These are phyloP conservation scores for Cicer chorassanicum DNA, from an alignment of 306 rosid species.

Conservation along the genomic window DNA sequence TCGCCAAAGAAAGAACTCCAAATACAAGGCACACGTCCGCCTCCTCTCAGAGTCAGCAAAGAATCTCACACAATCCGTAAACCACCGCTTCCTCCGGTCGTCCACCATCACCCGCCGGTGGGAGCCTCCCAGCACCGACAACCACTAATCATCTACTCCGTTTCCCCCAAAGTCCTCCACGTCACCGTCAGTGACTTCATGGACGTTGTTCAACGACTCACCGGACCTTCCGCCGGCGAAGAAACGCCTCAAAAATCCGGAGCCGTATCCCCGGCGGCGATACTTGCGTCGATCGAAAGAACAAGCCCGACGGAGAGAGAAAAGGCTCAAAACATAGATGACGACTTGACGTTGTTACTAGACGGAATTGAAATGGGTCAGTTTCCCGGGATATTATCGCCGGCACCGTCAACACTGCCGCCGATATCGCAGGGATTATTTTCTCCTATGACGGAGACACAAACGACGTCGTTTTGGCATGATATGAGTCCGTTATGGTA, in stretches of 20 bases:
- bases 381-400: slow-evolving; percentile 75
- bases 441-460: slow-evolving; percentile 60
- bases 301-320: slow-evolving; percentile 75
- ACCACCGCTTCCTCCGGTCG: slow-evolving; percentile 62
- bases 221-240: slow-evolving; percentile 64
- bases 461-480: slow-evolving; percentile 46
- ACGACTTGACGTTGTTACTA: slow-evolving; percentile 47
- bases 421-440: slow-evolving; percentile 69
- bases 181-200: slow-evolving; percentile 68
- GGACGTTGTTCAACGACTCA: slow-evolving; percentile 91
- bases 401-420: slow-evolving; percentile 70
- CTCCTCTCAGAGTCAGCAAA: slow-evolving; percentile 75
- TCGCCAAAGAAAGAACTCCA: slow-evolving; percentile 62
- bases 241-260: slow-evolving; percentile 51
- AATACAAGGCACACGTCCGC: slow-evolving; percentile 81
- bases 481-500: slow-evolving; percentile 70
- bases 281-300: slow-evolving; percentile 81
- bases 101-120: not conserved
- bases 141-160: slow-evolving; percentile 82
- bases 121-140: slow-evolving; percentile 42
- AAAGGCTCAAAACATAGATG: slow-evolving; percentile 37
- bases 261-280: slow-evolving; percentile 87
- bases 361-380: slow-evolving; percentile 70
- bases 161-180: slow-evolving; percentile 84
- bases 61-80: slow-evolving; percentile 79